Conservation (phyloP, 768 basidiomycete species). For the Panaeolus papilionaceus region DNA sequence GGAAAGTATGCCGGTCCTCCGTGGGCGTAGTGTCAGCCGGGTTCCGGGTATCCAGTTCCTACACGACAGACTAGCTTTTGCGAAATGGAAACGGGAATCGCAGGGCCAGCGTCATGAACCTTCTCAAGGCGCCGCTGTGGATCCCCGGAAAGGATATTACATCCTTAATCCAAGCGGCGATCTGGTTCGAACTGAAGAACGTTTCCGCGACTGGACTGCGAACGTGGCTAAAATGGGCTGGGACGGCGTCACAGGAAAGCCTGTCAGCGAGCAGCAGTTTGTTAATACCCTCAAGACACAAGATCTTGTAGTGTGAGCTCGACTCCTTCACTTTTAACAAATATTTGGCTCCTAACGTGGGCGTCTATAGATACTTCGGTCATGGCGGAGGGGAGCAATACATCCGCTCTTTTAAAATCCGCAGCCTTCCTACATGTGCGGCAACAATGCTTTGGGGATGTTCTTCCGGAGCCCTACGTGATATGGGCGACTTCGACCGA, state of each 20-base stretch:
- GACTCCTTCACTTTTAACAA: neutral
- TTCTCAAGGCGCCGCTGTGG: conserved; percentile 57
- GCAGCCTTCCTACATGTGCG: conserved; percentile 84
- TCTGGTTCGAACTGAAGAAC: conserved; percentile 79
- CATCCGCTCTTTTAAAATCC: conserved; percentile 84
- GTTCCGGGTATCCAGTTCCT: conserved; percentile 91
- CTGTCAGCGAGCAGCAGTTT: conserved; percentile 87
- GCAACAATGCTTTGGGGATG: conserved; percentile 99
- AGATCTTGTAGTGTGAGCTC: conserved; percentile 90
- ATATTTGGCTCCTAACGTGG: no score
- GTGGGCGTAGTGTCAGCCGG: conserved; percentile 89
- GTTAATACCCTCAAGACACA: conserved; percentile 69
- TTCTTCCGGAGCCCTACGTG: conserved; percentile 86
- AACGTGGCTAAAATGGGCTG: conserved; percentile 80
- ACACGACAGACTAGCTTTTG: conserved; percentile 77
- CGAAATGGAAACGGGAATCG: conserved; percentile 45
- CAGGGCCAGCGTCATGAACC: conserved; percentile 29
- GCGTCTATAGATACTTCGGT: conserved; percentile 82
- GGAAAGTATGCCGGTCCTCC: conserved; percentile 91
- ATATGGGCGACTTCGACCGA: conserved; percentile 95
- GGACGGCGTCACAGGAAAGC: conserved; percentile 78
- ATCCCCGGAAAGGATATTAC: conserved; percentile 77
- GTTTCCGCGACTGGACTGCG: conserved; percentile 81
- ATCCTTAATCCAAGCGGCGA: conserved; percentile 95
- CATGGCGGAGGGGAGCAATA: conserved; percentile 98